These are phyloP conservation scores for Ceratocystis variospora DNA, from an alignment of 2,329 filamentous ascomycete genomes.

Conservation along the genomic window DNA sequence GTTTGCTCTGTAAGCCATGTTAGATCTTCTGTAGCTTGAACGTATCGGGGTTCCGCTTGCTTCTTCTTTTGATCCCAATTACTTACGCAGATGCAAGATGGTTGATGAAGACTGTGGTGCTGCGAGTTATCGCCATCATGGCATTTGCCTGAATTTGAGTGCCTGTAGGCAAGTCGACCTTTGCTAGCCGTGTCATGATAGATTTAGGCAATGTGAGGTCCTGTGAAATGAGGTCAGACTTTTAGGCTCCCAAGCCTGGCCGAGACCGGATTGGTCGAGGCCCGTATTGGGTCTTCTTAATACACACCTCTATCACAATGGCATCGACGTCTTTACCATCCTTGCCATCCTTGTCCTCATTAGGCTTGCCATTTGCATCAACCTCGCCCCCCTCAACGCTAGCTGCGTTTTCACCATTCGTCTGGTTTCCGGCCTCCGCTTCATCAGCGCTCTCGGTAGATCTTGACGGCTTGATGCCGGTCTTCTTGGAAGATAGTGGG, in stretches of 20 bases:
- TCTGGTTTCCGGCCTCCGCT: background rate
- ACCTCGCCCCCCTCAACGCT: background rate
- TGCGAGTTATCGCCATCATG: slow-evolving; percentile 64
- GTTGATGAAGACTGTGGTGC: slow-evolving; percentile 71
- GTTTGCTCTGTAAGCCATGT: slow-evolving; percentile 44
- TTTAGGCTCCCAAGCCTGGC: background rate
- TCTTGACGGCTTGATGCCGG: slow-evolving; percentile 27
- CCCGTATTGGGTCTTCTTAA: background rate
- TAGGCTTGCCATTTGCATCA: slow-evolving; percentile 21
- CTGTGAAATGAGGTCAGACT: slow-evolving; percentile 28
- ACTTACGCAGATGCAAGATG: slow-evolving; percentile 61
- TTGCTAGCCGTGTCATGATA: slow-evolving; percentile 65
- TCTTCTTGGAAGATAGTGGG: slow-evolving; percentile 24
- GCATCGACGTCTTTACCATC: slow-evolving; percentile 27
- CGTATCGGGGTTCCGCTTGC: background rate
- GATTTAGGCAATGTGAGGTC: slow-evolving; percentile 68
- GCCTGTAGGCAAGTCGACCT: slow-evolving; percentile 65
- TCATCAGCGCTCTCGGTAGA: slow-evolving; percentile 16
- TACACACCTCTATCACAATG: slow-evolving; percentile 40
- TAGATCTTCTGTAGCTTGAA: background rate
- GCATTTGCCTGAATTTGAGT: slow-evolving; percentile 76
- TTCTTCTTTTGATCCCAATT: slow-evolving; percentile 20
- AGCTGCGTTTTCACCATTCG: background rate
- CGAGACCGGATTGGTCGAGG: background rate
- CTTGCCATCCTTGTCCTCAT: slow-evolving; percentile 22